phyloP scores from a whole-genome alignment of 2,329 filamentous ascomycete species.

The Emergomyces africanus region DNA sequence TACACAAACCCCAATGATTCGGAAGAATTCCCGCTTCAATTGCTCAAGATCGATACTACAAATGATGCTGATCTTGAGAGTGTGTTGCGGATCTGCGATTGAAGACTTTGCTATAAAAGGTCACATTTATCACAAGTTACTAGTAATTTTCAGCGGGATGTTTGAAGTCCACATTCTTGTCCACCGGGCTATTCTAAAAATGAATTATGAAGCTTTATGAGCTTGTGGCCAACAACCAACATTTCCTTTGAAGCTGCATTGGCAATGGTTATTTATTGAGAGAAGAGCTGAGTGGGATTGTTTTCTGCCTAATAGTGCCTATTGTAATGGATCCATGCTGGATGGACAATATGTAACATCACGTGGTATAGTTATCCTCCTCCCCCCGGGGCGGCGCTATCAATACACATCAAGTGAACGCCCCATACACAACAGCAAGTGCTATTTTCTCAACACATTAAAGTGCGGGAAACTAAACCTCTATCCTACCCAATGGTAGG shows the following conservation, averaged over 20 bases:
- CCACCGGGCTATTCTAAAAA: not conserved
- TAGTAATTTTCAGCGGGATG: not conserved
- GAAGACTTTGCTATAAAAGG: slow-evolving; percentile 3
- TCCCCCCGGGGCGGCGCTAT: not conserved
- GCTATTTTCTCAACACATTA: not conserved
- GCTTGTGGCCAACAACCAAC: not conserved
- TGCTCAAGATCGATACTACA: slow-evolving; percentile 21
- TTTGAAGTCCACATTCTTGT: not conserved
- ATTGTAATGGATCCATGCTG: too few species aligned
- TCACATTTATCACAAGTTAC: not conserved
- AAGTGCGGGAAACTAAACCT: too few species aligned
- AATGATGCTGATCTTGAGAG: slow-evolving; percentile 23
- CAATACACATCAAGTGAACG: not conserved
- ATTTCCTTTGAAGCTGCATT: not conserved
- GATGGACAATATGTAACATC: not conserved
- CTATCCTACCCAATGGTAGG: slow-evolving; percentile 28
- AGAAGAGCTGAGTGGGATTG: not conserved
- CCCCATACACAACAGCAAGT: not conserved
- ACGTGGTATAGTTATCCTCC: not conserved
- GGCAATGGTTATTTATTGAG: not conserved
- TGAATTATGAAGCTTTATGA: not conserved
- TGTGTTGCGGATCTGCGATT: slow-evolving; percentile 16
- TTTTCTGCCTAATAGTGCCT: not conserved
- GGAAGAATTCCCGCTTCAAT: slow-evolving; percentile 19
- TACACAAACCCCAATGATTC: slow-evolving; percentile 20